phyloP scores from a whole-genome alignment of 2,329 filamentous ascomycete species.

The Blastomyces gilchristii region DNA sequence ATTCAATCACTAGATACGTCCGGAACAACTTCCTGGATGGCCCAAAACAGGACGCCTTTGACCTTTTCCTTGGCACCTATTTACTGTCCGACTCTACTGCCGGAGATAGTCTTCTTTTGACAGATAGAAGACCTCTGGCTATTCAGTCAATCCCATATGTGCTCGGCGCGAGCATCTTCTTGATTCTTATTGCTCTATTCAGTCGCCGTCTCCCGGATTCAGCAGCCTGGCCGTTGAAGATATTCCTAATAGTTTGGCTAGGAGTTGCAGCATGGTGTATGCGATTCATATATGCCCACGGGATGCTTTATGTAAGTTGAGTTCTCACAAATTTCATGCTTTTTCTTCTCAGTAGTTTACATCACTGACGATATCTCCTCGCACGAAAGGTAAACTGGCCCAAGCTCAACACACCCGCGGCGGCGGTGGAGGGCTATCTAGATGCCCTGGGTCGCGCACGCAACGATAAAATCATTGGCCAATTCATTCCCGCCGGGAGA shows the following conservation, averaged over 20 bases:
- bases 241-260: slow-evolving; percentile 74
- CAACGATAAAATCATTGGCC: slow-evolving; percentile 71
- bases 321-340: neutral
- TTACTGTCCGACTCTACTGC: slow-evolving; percentile 57
- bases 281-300: slow-evolving; percentile 70
- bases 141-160: slow-evolving; percentile 93
- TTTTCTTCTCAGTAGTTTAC: slow-evolving; percentile 10
- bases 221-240: slow-evolving; percentile 65
- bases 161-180: slow-evolving; percentile 73
- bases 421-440: slow-evolving; percentile 76
- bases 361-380: slow-evolving; percentile 4
- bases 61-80: slow-evolving; percentile 84
- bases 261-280: slow-evolving; percentile 59
- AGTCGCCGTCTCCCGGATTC: slow-evolving; percentile 62
- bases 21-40: slow-evolving; percentile 93
- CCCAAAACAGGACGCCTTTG: slow-evolving; percentile 87
- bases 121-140: slow-evolving; percentile 71
- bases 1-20: slow-evolving; percentile 80
- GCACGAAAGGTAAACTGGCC: slow-evolving; percentile 85
- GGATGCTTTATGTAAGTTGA: slow-evolving; percentile 81
- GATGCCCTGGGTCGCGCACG: slow-evolving; percentile 74
- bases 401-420: slow-evolving; percentile 80
- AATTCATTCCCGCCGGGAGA: slow-evolving; percentile 49
- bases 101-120: slow-evolving; percentile 64
- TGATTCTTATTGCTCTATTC: slow-evolving; percentile 64